phyloP scores from a whole-genome alignment of 257 asterid genomes.

The Petunia axillaris region DNA sequence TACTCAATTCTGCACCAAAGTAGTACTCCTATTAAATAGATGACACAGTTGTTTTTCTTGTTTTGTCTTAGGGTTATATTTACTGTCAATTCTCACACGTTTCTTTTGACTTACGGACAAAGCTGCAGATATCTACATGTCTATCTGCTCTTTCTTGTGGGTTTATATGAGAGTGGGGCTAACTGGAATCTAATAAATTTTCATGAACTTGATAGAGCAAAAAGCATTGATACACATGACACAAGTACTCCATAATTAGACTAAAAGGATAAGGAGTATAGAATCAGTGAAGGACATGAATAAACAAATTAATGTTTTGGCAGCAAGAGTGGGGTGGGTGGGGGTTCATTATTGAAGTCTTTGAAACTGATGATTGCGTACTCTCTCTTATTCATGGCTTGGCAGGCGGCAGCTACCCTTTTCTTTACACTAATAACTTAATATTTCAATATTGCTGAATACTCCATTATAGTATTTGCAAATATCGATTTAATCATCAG shows the following conservation, averaged over 20 bases:
- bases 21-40: neutral
- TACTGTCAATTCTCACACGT: neutral
- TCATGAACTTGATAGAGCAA: neutral
- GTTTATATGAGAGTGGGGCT: neutral
- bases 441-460: neutral
- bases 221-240: neutral
- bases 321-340: neutral
- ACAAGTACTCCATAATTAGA: neutral
- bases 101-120: neutral
- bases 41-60: neutral
- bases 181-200: neutral
- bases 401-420: neutral
- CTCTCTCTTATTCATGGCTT: slow-evolving; percentile 13
- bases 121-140: neutral
- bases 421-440: neutral
- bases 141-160: neutral
- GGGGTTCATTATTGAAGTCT: slow-evolving; percentile 21
- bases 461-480: neutral
- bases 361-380: slow-evolving; percentile 18
- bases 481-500: neutral
- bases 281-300: slow-evolving; percentile 17
- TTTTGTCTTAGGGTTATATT: neutral
- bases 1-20: neutral
- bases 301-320: neutral
- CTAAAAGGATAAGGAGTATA: neutral